Evolutionary conservation across 305 asterid genomes (phyloP).

Genomic region (Rubia peregrina): DNA sequence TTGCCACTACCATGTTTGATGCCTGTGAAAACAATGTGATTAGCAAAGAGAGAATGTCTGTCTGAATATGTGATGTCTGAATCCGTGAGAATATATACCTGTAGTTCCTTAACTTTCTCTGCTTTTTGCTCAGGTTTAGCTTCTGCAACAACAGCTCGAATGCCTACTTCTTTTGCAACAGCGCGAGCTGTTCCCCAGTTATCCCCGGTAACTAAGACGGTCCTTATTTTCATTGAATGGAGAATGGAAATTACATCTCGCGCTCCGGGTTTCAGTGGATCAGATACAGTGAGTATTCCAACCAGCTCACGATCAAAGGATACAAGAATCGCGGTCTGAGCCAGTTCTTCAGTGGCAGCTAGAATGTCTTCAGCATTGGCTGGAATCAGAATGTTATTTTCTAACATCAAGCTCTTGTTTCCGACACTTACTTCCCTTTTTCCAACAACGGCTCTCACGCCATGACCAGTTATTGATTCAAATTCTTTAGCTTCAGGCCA

Average conservation of each 20-base stretch:
- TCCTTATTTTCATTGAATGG: slow-evolving; percentile 49
- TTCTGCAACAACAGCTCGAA: slow-evolving; percentile 46
- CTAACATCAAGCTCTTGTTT: slow-evolving; percentile 52
- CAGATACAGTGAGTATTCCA: slow-evolving; percentile 55
- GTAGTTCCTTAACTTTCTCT: slow-evolving; percentile 56
- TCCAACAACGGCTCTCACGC: slow-evolving; percentile 55
- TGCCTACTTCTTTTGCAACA: slow-evolving; percentile 55
- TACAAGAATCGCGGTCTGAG: slow-evolving; percentile 62
- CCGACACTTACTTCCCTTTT: slow-evolving; percentile 54
- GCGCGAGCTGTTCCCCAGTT: slow-evolving; percentile 74
- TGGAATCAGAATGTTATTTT: slow-evolving; percentile 33
- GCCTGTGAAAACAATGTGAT: slow-evolving; percentile 33
- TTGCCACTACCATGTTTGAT: slow-evolving; percentile 53
- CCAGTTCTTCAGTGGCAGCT: slow-evolving; percentile 37
- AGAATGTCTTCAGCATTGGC: slow-evolving; percentile 41
- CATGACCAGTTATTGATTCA: slow-evolving; percentile 60
- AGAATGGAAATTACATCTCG: slow-evolving; percentile 49
- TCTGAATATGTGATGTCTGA: neutral
- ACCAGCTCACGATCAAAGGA: slow-evolving; percentile 44
- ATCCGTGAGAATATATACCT: slow-evolving; percentile 27
- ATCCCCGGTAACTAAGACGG: slow-evolving; percentile 66
- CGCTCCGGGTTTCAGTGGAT: slow-evolving; percentile 64
- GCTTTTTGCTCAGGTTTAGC: slow-evolving; percentile 71
- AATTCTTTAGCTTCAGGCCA: slow-evolving; percentile 54
- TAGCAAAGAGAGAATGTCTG: neutral